phyloP scores from a whole-genome alignment of 1,139 yeast species.

The Pneumocystis jirovecii region DNA sequence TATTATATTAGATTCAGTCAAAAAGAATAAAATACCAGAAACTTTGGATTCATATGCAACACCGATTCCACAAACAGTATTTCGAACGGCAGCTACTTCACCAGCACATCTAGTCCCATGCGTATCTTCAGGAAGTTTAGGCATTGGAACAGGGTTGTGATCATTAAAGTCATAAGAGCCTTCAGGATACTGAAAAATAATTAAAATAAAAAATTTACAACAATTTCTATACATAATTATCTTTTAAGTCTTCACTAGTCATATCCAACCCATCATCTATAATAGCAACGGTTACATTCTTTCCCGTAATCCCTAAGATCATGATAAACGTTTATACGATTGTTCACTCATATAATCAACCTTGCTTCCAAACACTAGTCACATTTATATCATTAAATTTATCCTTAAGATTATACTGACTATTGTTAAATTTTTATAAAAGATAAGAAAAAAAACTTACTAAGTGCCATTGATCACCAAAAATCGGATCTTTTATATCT shows the following conservation, averaged over 20 bases:
- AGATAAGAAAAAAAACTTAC: not conserved
- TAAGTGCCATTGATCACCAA: conserved; percentile 80
- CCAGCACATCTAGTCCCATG: conserved; percentile 99
- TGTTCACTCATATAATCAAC: conserved; percentile 2
- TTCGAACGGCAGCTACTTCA: conserved; percentile 75
- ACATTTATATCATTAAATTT: conserved; percentile 84
- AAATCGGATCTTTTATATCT: conserved; percentile 63
- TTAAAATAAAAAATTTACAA: not conserved
- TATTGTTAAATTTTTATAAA: not conserved
- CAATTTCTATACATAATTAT: conserved; percentile 30
- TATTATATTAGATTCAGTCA: not conserved
- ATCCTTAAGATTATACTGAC: conserved; percentile 39
- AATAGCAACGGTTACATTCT: conserved; percentile 68
- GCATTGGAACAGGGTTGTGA: conserved; percentile 60
- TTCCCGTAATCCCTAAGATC: conserved; percentile 53
- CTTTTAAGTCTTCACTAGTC: conserved; percentile 54
- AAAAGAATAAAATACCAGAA: conserved; percentile 42
- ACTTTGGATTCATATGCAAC: conserved; percentile 80
- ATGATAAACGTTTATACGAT: not conserved
- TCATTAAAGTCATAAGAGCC: conserved; percentile 91
- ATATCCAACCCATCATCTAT: conserved; percentile 92
- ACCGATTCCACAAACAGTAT: conserved; percentile 85
- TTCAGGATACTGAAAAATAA: conserved; percentile 33
- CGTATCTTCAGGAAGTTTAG: conserved; percentile 65
- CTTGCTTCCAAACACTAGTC: conserved; percentile 64